phyloP scores from a whole-genome alignment of 2,329 filamentous ascomycete genomes.

The Aspergillus sergii region DNA sequence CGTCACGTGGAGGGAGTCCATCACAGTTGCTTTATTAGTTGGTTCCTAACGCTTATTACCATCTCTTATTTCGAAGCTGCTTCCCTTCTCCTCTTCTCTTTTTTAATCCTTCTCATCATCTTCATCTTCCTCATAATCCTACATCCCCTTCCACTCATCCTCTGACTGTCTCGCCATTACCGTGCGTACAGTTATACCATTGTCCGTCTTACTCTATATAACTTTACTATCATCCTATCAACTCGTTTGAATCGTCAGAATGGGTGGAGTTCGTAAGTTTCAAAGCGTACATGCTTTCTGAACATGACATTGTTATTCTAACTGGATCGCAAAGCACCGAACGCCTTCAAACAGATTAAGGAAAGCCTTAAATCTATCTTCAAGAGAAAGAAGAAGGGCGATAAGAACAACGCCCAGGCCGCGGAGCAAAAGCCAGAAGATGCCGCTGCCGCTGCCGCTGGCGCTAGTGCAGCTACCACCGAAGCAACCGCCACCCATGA shows the following conservation, averaged over 20 bases:
- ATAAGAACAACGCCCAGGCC: not conserved
- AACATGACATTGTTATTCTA: not conserved
- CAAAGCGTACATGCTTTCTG: not conserved
- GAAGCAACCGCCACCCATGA: not conserved
- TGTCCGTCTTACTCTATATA: not conserved
- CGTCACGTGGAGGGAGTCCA: not conserved
- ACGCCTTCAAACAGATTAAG: conserved; percentile 37
- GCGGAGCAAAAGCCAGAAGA: conserved; percentile 11
- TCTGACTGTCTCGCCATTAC: not conserved
- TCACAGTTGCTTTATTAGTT: conserved; percentile 1
- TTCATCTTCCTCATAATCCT: not conserved
- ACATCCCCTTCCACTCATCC: not conserved
- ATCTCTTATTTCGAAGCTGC: not conserved
- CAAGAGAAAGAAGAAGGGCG: conserved; percentile 33
- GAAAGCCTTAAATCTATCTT: conserved; percentile 36
- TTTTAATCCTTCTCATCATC: not conserved
- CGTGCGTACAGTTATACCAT: not conserved
- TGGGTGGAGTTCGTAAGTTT: conserved; percentile 1
- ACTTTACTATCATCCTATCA: not conserved
- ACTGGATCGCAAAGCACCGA: conserved; percentile 26
- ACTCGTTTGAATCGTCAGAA: not conserved
- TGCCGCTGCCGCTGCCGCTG: not conserved
- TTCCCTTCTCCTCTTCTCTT: not conserved
- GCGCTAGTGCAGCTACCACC: not conserved
- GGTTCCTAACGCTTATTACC: not conserved